A percentile compares a stretch with the other conserved stretches of the same genome.
phyloP scores from a whole-genome alignment of 2,329 filamentous ascomycete species.

The Pseudogymnoascus sp. region DNA sequence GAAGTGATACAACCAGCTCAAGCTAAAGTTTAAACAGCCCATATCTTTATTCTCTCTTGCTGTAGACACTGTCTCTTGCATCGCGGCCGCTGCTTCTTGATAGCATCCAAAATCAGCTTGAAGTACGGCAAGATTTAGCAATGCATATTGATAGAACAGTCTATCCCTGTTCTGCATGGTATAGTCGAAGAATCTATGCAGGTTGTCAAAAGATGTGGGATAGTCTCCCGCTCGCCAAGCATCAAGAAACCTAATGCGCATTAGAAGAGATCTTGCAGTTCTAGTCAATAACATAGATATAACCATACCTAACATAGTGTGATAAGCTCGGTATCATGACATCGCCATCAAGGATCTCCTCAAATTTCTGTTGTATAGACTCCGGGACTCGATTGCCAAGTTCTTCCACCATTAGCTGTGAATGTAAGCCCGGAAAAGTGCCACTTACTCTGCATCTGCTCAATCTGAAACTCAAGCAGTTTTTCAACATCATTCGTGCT shows the following conservation, averaged over 20 bases:
- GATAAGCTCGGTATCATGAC: constrained; percentile 61
- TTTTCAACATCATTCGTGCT: constrained; percentile 75
- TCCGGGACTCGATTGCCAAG: constrained; percentile 70
- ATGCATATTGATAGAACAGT: constrained; percentile 85
- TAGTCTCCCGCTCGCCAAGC: constrained; percentile 89
- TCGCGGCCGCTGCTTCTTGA: constrained; percentile 80
- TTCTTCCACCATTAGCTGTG: constrained; percentile 35
- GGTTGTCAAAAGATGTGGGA: constrained; percentile 76
- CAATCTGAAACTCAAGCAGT: constrained; percentile 79
- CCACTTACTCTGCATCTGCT: constrained; percentile 70
- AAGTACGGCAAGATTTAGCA: constrained; percentile 86
- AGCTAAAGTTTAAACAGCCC: constrained; percentile 84
- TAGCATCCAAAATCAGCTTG: constrained; percentile 94
- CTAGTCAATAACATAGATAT: constrained; percentile 14
- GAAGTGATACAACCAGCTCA: constrained; percentile 95
- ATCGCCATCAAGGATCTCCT: constrained; percentile 57
- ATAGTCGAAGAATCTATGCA: constrained; percentile 96
- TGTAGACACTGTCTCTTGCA: constrained; percentile 92
- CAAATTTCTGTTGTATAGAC: constrained; percentile 63
- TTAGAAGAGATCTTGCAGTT: constrained; percentile 10
- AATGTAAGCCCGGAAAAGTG: neutral
- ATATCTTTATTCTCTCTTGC: constrained; percentile 89
- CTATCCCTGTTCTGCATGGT: constrained; percentile 79
- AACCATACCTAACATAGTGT: constrained; percentile 60
- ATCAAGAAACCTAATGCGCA: constrained; percentile 63